phyloP scores from a whole-genome alignment of 2,329 filamentous ascomycete genomes.

The Diaporthe caulivora region DNA sequence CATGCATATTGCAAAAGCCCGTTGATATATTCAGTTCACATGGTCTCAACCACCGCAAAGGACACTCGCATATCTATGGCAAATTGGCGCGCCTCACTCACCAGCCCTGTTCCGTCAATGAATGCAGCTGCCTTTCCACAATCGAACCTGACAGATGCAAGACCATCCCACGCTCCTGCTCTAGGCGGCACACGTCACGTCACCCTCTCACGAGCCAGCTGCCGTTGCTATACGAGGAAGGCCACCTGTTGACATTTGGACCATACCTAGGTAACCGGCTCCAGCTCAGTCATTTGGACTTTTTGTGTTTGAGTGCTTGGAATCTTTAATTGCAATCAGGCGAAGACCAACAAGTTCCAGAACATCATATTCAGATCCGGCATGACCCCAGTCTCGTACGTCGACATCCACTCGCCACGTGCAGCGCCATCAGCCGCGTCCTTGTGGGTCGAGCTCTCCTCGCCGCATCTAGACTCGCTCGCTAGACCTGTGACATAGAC shows the following conservation, averaged over 20 bases:
- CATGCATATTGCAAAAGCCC: background rate
- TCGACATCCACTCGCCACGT: slow-evolving; percentile 17
- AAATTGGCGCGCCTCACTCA: background rate
- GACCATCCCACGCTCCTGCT: background rate
- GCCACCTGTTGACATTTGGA: no score
- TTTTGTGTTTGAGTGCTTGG: background rate
- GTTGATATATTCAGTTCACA: background rate
- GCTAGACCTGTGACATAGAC: background rate
- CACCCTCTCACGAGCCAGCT: background rate
- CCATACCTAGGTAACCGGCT: no score
- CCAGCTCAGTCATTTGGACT: background rate
- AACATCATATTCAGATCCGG: background rate
- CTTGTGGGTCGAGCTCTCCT: background rate
- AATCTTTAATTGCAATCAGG: background rate
- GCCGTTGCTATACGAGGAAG: background rate
- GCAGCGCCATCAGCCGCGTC: slow-evolving; percentile 5
- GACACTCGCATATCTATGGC: background rate
- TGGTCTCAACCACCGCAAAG: background rate
- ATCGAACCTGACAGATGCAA: background rate
- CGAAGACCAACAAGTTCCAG: background rate
- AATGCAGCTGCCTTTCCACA: background rate
- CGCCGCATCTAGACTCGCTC: background rate
- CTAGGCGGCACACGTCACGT: no score
- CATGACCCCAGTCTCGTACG: slow-evolving; percentile 15
- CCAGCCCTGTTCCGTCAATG: background rate